Evolutionary conservation across 2,329 filamentous ascomycete genomes (phyloP).

Genomic region (Trichothecium sympodiale): DNA sequence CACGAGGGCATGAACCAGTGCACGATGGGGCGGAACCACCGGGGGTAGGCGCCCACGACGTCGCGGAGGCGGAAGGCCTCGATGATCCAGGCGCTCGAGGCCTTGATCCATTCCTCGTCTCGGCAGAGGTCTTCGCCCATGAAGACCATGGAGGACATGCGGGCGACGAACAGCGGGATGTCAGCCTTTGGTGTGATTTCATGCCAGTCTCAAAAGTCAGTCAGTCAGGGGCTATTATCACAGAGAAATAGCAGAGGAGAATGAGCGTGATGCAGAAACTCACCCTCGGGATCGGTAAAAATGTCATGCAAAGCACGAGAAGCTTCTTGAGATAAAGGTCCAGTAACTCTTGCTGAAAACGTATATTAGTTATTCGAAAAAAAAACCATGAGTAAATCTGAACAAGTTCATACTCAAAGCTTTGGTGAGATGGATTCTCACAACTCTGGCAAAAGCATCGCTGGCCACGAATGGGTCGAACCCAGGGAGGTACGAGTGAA

Average conservation of each 20-base stretch:
- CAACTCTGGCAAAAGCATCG: slow-evolving; percentile 2
- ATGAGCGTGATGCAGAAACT: no score
- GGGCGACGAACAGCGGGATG: slow-evolving; percentile 6
- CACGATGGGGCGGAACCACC: slow-evolving; percentile 7
- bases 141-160: slow-evolving; percentile 10
- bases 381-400: neutral
- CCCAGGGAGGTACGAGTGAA: slow-evolving; percentile 4
- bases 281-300: neutral
- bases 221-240: no score
- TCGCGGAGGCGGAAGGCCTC: slow-evolving; percentile 1
- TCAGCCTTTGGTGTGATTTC: slow-evolving; percentile 4
- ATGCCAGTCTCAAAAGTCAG: slow-evolving; percentile 4
- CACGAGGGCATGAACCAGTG: slow-evolving; percentile 10
- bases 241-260: no score
- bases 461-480: slow-evolving; percentile 3
- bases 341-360: neutral
- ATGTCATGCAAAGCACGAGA: neutral
- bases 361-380: neutral
- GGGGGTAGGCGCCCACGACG: slow-evolving; percentile 8
- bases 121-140: slow-evolving; percentile 10
- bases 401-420: slow-evolving; percentile 3
- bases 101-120: slow-evolving; percentile 10
- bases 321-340: slow-evolving; percentile 1
- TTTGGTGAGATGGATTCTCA: slow-evolving; percentile 3
- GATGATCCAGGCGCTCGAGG: slow-evolving; percentile 6